These are phyloP conservation scores for Xerocomellus amylosporus DNA, from an alignment of 768 basidiomycete species.

Conservation along the genomic window DNA sequence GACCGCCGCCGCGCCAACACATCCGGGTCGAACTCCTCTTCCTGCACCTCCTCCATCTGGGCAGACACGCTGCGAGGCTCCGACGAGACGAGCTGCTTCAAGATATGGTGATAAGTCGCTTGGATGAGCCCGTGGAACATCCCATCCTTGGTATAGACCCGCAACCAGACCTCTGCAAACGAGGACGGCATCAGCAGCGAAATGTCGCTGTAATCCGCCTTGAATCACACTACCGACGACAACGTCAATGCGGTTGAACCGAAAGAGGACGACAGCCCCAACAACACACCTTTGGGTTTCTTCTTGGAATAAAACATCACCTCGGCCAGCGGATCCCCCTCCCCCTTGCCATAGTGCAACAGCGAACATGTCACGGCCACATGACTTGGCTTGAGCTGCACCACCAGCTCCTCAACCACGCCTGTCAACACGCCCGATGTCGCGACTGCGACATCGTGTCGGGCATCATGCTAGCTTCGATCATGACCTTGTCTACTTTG, in stretches of 20 bases:
- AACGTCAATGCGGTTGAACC: background rate
- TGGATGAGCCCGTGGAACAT: no score
- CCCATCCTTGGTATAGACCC: no score
- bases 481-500: conserved; percentile 37
- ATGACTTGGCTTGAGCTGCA: conserved; percentile 42
- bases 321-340: conserved; percentile 62
- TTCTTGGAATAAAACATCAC: conserved; percentile 75
- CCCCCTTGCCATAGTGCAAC: conserved; percentile 80
- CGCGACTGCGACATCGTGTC: conserved; percentile 45
- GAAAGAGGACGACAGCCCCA: background rate
- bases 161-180: conserved; percentile 68
- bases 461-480: conserved; percentile 34
- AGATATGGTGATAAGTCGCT: no score
- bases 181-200: conserved; percentile 59
- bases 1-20: no score
- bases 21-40: no score
- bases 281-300: conserved; percentile 49
- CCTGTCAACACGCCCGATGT: conserved; percentile 27
- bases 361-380: conserved; percentile 60
- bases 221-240: conserved; percentile 36
- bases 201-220: conserved; percentile 53
- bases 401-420: conserved; percentile 31
- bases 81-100: no score
- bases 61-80: no score
- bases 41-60: no score